Percentiles rank a stretch among this genome's conserved stretches.
phyloP scores from a whole-genome alignment of 257 asterid genomes.

The Vinca minor region DNA sequence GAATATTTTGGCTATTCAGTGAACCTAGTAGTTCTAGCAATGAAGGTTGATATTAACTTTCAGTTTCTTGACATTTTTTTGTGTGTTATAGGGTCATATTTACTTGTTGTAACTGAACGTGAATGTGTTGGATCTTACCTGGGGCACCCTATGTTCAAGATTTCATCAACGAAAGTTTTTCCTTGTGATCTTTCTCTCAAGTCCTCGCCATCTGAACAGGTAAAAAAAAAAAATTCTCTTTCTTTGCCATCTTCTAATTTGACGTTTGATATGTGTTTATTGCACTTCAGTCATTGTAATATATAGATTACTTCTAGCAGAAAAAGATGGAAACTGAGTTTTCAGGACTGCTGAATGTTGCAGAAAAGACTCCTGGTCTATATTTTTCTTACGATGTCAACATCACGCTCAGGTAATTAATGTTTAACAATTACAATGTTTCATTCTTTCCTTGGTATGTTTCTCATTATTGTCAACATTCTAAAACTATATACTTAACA shows the following conservation, averaged over 20 bases:
- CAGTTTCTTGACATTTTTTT: neutral
- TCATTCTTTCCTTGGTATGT: neutral
- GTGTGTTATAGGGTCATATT: constrained; percentile 58
- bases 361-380: constrained; percentile 66
- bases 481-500: neutral
- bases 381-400: constrained; percentile 87
- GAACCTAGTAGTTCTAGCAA: neutral
- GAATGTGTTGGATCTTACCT: constrained; percentile 69
- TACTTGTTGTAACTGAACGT: constrained; percentile 67
- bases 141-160: constrained; percentile 73
- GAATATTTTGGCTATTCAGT: neutral
- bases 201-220: constrained; percentile 68
- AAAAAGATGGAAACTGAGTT: constrained; percentile 72
- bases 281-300: constrained; percentile 21
- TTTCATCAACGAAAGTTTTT: constrained; percentile 58
- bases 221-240: constrained; percentile 19
- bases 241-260: constrained; percentile 14
- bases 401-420: constrained; percentile 69
- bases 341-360: constrained; percentile 51
- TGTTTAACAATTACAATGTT: neutral
- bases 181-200: constrained; percentile 78
- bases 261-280: constrained; percentile 12
- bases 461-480: neutral
- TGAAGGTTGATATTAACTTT: constrained; percentile 8
- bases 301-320: constrained; percentile 35